Conservation (phyloP, 2,329 filamentous ascomycete genomes). For the Aspergillus puulaauensis region DNA sequence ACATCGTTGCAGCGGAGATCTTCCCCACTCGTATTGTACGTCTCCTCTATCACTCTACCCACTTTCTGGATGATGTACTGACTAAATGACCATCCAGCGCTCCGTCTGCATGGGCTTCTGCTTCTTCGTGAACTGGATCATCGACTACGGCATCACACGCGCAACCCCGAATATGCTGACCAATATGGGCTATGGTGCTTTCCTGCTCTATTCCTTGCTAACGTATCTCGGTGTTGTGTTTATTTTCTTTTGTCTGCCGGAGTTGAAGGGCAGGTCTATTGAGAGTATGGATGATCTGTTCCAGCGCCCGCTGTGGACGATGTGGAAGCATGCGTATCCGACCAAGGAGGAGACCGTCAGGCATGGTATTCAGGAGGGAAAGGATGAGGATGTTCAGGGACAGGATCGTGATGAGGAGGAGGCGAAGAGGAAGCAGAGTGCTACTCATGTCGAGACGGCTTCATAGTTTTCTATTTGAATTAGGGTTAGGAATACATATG, state of each 20-base stretch:
- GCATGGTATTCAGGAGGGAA: not conserved
- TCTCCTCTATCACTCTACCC: too few species aligned
- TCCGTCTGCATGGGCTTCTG: slow-evolving; percentile 6
- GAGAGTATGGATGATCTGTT: slow-evolving; percentile 38
- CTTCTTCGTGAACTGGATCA: slow-evolving; percentile 10
- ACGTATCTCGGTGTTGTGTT: slow-evolving; percentile 1
- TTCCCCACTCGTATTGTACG: slow-evolving; percentile 6
- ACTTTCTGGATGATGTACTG: fast-evolving
- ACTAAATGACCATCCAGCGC: not conserved
- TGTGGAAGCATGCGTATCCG: slow-evolving; percentile 32
- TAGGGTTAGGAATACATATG: too few species aligned
- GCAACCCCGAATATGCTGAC: slow-evolving; percentile 4
- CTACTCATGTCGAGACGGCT: not conserved
- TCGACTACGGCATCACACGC: slow-evolving; percentile 6
- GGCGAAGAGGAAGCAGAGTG: not conserved
- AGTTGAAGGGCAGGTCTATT: slow-evolving; percentile 13
- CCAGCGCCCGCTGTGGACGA: slow-evolving; percentile 38
- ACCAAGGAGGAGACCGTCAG: slow-evolving; percentile 3
- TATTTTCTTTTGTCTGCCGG: slow-evolving; percentile 7
- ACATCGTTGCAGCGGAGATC: slow-evolving; percentile 7
- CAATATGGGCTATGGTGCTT: slow-evolving; percentile 1
- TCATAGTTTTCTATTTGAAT: too few species aligned
- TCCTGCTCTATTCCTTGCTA: not conserved
- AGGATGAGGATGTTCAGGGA: not conserved
- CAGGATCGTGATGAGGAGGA: not conserved